phyloP scores from a whole-genome alignment of 139 green algal genomes.

The Gonium pectorale region DNA sequence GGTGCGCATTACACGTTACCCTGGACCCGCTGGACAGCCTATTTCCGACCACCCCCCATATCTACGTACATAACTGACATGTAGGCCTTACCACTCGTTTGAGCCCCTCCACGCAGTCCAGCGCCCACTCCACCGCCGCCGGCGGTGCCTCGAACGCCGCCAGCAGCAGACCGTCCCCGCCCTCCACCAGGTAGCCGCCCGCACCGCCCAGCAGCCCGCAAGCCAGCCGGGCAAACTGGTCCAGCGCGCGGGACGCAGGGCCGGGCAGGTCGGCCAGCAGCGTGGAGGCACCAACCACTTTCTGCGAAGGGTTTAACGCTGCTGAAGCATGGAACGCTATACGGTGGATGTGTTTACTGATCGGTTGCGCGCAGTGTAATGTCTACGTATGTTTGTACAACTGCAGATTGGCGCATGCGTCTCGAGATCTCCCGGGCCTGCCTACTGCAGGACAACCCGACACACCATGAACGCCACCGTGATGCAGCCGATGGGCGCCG shows the following conservation, averaged over 20 bases:
- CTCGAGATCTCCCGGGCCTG: no score
- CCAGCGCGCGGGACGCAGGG: background rate
- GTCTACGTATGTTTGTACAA: no score
- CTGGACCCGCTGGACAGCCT: no score
- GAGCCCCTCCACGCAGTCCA: conserved; percentile 25
- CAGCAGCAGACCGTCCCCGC: conserved; percentile 36
- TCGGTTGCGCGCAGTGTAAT: no score
- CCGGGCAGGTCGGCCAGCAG: conserved; percentile 31
- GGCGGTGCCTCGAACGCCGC: conserved; percentile 4
- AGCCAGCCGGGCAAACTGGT: background rate
- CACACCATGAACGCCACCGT: conserved; percentile 24
- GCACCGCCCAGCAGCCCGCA: conserved; percentile 1
- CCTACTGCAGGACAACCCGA: background rate
- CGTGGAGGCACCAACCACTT: conserved; percentile 28
- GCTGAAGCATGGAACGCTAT: no score
- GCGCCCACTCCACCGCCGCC: conserved; percentile 27
- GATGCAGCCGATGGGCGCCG: conserved; percentile 7
- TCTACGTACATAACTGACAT: background rate
- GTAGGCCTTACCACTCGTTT: background rate
- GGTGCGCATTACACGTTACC: background rate
- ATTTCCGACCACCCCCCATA: no score
- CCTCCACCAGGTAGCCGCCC: conserved; percentile 40
- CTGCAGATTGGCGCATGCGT: no score
- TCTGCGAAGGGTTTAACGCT: background rate
- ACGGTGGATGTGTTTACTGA: no score